A percentile compares a stretch with the other conserved stretches of the same genome.
phyloP scores from a whole-genome alignment of 2,329 filamentous ascomycete genomes.

The Aspergillus piperis region DNA sequence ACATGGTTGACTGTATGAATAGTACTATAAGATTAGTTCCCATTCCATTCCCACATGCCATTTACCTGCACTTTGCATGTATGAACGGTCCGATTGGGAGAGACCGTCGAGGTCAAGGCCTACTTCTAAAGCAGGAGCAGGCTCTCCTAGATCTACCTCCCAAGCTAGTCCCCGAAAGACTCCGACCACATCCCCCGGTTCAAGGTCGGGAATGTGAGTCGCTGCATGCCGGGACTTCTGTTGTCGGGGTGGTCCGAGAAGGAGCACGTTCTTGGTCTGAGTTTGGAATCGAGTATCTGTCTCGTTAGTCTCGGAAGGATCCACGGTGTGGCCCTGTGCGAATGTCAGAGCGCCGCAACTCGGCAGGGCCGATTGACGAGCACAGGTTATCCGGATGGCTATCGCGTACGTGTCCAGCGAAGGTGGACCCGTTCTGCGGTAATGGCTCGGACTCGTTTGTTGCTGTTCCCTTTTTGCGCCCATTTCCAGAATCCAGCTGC shows the following conservation, averaged over 20 bases:
- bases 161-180: slow-evolving; percentile 37
- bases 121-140: neutral
- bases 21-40: slow-evolving; percentile 30
- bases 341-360: slow-evolving; percentile 32
- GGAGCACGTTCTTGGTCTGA: slow-evolving; percentile 20
- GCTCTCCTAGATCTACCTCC: slow-evolving; percentile 35
- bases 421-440: neutral
- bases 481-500: slow-evolving; percentile 45
- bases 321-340: slow-evolving; percentile 15
- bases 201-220: slow-evolving; percentile 11
- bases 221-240: slow-evolving; percentile 2
- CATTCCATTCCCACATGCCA: slow-evolving; percentile 45
- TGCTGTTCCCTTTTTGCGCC: slow-evolving; percentile 33
- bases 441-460: neutral
- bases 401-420: slow-evolving; percentile 19
- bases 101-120: neutral
- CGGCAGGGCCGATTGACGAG: slow-evolving; percentile 19
- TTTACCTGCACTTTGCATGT: slow-evolving; percentile 12
- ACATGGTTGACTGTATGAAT: neutral
- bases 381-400: slow-evolving; percentile 20
- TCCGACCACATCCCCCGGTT: slow-evolving; percentile 30
- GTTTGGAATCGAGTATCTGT: slow-evolving; percentile 5
- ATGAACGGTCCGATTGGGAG: neutral
- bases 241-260: slow-evolving; percentile 30
- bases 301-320: neutral